These are phyloP conservation scores for Candida labiduridarum DNA, from an alignment of 1,139 yeast genomes.

Conservation along the genomic window DNA sequence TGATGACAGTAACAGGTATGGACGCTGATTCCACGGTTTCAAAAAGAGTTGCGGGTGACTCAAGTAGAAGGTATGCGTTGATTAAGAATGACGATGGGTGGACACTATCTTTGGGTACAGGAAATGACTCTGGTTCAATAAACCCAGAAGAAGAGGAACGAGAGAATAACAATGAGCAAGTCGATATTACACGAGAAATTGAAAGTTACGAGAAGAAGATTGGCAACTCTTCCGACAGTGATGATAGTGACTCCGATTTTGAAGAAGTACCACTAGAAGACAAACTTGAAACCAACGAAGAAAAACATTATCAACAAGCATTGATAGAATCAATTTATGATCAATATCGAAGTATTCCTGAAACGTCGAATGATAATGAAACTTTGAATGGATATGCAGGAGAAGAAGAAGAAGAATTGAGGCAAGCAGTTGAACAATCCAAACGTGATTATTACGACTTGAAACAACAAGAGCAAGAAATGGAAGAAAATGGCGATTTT, in stretches of 20 bases:
- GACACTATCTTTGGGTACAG: slow-evolving; percentile 65
- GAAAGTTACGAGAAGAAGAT: slow-evolving; percentile 5
- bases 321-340: slow-evolving; percentile 42
- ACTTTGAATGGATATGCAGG: slow-evolving; percentile 24
- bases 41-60: slow-evolving; percentile 82
- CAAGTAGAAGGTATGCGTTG: slow-evolving; percentile 73
- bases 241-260: slow-evolving; percentile 54
- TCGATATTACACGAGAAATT: slow-evolving; percentile 12
- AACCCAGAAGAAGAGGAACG: slow-evolving; percentile 31
- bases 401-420: slow-evolving; percentile 39
- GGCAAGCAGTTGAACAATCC: slow-evolving; percentile 50
- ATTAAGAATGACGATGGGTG: slow-evolving; percentile 83
- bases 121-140: slow-evolving; percentile 43
- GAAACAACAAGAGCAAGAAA: slow-evolving; percentile 21
- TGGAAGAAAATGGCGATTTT: slow-evolving; percentile 11
- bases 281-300: slow-evolving; percentile 29
- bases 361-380: not conserved
- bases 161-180: slow-evolving; percentile 23
- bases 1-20: slow-evolving; percentile 85
- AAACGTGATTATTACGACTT: slow-evolving; percentile 34
- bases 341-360: slow-evolving; percentile 19
- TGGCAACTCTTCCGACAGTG: slow-evolving; percentile 1
- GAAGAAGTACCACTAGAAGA: slow-evolving; percentile 56
- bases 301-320: slow-evolving; percentile 33
- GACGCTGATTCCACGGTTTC: slow-evolving; percentile 57